Evolutionary conservation across 2,329 filamentous ascomycete genomes (phyloP).

Genomic region (Keithomyces neogunnii): DNA sequence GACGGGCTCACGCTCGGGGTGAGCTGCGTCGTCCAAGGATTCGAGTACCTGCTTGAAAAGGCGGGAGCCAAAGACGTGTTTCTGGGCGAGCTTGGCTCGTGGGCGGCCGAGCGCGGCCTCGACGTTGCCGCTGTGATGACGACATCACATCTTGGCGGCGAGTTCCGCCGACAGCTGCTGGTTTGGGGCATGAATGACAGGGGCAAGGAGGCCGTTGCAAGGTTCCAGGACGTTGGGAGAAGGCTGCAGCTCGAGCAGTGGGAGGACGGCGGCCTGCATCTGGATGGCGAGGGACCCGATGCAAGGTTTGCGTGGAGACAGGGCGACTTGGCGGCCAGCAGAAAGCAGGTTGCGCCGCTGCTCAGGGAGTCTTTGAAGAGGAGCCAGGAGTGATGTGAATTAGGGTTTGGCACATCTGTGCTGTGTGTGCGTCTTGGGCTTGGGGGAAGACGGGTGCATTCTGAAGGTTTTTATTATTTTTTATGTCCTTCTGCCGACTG

Average conservation of each 20-base stretch:
- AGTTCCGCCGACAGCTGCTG: slow-evolving; percentile 59
- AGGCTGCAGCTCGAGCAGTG: slow-evolving; percentile 49
- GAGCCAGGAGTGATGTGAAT: slow-evolving; percentile 5
- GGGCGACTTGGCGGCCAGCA: slow-evolving; percentile 48
- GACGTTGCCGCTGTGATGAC: slow-evolving; percentile 64
- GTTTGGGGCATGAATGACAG: slow-evolving; percentile 51
- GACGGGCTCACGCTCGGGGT: slow-evolving; percentile 54
- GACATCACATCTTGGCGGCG: slow-evolving; percentile 42
- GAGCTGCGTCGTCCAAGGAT: slow-evolving; percentile 53
- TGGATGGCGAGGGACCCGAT: slow-evolving; percentile 20
- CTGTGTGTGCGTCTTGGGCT: slow-evolving; percentile 2
- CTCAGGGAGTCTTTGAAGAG: slow-evolving; percentile 46
- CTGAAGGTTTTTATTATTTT: no score
- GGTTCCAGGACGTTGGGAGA: slow-evolving; percentile 39
- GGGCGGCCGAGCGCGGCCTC: slow-evolving; percentile 48
- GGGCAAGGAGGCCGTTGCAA: slow-evolving; percentile 40
- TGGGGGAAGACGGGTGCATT: neutral
- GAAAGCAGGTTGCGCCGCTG: slow-evolving; percentile 63
- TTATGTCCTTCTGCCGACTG: no score
- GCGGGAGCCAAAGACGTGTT: slow-evolving; percentile 39
- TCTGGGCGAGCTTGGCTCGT: slow-evolving; percentile 38
- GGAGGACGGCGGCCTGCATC: slow-evolving; percentile 40
- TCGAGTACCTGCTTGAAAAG: slow-evolving; percentile 50
- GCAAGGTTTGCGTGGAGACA: slow-evolving; percentile 61
- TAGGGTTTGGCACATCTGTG: neutral